Base-by-base conservation (phyloP, 2,329 filamentous ascomycete genomes). In the Cryphonectria parasitica region DNA sequence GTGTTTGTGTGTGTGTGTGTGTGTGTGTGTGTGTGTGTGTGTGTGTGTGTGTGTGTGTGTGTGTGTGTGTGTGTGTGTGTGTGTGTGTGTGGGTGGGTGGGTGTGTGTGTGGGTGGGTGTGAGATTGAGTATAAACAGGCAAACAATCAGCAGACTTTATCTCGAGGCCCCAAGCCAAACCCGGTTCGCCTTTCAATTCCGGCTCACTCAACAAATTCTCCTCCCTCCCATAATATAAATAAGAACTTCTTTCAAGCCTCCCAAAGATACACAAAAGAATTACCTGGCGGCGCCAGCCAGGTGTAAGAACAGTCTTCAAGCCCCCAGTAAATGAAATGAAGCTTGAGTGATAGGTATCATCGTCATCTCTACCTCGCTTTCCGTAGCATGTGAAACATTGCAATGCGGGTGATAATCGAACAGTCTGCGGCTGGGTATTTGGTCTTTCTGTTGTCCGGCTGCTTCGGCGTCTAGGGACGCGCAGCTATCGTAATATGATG, bases 351-450 rank as follows among this genome's bases (percentile, higher is more conserved):
- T 61, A 61, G 58, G 58, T 61, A 61, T 61, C 58, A 39, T 61
- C 19, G 31, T 13, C n/a, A 13, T 39, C 41, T 65, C 64, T 54
- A 3, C 3, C 63, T 52, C 28, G 25, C 31, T n/a, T 54, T 56
- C 25, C 45, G 11, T 43, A 43, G 31, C 61, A 52, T 58, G 25
- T 31, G 19, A 45, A 64, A 64, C 39, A 64, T 64, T 22, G 11
- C 62, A 31, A 17, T 25, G 39, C 10, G 64, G 63, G 25, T 34
- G 8, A 25, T 65, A 45, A 65, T 65, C 45, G 45, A 56, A 54
- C 64, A 65, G 56, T 39, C 64, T 52, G 64, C 52, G 64, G 45
- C 19, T 17, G 64, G 64, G 41, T 31, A 34, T 64, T 19, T 43
- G 34, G 43, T 39, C 45, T 52, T 28, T 31, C 28, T 65, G 19